phyloP scores from a whole-genome alignment of 306 rosid species.

The Ziziphus jujuba region DNA sequence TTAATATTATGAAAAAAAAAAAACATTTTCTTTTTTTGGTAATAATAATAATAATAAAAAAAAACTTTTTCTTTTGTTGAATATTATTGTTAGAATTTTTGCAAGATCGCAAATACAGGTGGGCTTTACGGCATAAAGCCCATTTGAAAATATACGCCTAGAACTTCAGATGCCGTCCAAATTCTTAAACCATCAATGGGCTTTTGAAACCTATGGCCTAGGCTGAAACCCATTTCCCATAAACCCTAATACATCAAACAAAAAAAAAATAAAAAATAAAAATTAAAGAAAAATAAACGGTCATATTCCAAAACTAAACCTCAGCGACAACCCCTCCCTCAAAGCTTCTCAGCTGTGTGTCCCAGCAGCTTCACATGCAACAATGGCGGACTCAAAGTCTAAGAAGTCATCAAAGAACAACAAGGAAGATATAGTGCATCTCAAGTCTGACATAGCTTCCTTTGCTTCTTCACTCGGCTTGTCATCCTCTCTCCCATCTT shows the following conservation, averaged over 20 bases:
- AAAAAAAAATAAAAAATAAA: neutral
- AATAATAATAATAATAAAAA: no score
- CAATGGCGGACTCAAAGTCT: slow-evolving; percentile 57
- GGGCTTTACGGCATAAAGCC: no score
- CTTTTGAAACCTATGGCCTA: neutral
- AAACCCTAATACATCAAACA: neutral
- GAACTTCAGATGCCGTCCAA: no score
- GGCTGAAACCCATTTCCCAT: neutral
- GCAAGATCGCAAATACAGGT: no score
- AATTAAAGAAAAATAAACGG: neutral
- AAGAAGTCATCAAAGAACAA: slow-evolving; percentile 39
- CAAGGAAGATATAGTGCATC: slow-evolving; percentile 45
- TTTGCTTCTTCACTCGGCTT: slow-evolving; percentile 85
- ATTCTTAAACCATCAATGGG: no score
- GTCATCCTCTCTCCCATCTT: slow-evolving; percentile 53
- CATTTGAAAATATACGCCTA: no score
- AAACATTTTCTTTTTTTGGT: no score
- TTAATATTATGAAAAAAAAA: no score
- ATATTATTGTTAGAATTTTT: no score
- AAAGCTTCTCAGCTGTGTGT: neutral
- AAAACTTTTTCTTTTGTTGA: no score
- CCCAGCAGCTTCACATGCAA: slow-evolving; percentile 12
- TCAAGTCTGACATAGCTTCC: slow-evolving; percentile 71
- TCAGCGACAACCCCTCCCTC: no score
- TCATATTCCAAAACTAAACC: neutral